A percentile compares a stretch with the other conserved stretches of the same genome.
phyloP scores from a whole-genome alignment of 495 filamentous ascomycete genomes.

The Penicillium alfredii region DNA sequence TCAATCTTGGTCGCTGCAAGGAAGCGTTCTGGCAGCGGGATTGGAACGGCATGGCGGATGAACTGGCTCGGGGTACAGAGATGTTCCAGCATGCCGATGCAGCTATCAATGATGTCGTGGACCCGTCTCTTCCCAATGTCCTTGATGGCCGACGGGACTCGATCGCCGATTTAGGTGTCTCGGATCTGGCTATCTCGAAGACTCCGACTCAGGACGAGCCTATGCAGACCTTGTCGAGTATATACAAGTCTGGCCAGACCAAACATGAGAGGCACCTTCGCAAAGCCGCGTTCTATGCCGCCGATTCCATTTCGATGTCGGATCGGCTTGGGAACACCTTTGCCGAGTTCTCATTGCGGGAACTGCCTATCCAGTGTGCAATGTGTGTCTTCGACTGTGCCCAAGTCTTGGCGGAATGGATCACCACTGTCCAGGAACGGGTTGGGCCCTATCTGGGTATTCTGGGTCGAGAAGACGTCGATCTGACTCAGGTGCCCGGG shows the following conservation, averaged over 20 bases:
- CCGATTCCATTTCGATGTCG: slow-evolving; percentile 85
- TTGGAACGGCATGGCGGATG: slow-evolving; percentile 88
- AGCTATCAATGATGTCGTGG: slow-evolving; percentile 22
- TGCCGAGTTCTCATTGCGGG: slow-evolving; percentile 76
- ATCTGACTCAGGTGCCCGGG: slow-evolving; percentile 68
- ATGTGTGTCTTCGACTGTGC: slow-evolving; percentile 95
- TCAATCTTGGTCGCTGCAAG: slow-evolving; percentile 85
- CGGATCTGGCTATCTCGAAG: slow-evolving; percentile 40
- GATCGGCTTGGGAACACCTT: slow-evolving; percentile 84
- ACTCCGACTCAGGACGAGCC: slow-evolving; percentile 36
- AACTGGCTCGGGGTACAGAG: slow-evolving; percentile 73
- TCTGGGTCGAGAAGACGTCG: slow-evolving; percentile 74
- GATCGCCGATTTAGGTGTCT: slow-evolving; percentile 35
- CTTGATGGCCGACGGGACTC: slow-evolving; percentile 32
- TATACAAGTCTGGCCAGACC: slow-evolving; percentile 40
- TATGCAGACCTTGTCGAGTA: slow-evolving; percentile 26
- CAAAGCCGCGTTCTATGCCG: slow-evolving; percentile 90
- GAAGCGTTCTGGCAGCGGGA: slow-evolving; percentile 94
- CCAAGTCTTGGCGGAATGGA: slow-evolving; percentile 96
- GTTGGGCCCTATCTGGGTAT: slow-evolving; percentile 84
- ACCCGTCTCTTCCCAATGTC: slow-evolving; percentile 26
- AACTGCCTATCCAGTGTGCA: slow-evolving; percentile 87
- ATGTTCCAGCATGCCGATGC: slow-evolving; percentile 68
- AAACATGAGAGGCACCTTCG: slow-evolving; percentile 83
- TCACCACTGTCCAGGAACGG: slow-evolving; percentile 89